These are phyloP conservation scores for Candida caryicola DNA, from an alignment of 805 yeast genomes.

Conservation along the genomic window DNA sequence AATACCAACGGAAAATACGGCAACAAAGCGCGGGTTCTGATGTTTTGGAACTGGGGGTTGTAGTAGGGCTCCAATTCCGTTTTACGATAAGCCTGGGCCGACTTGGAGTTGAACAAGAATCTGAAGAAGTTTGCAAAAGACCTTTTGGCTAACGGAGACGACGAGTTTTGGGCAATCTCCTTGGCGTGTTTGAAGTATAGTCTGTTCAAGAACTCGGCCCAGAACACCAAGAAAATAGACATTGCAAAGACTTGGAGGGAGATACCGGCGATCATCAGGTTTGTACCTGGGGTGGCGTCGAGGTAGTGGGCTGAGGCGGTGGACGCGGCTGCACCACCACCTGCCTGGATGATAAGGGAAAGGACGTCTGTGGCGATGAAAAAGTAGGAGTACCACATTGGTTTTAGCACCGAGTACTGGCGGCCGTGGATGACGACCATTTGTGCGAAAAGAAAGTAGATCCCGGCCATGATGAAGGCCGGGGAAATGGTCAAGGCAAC, in stretches of 20 bases:
- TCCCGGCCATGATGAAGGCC: slow-evolving; percentile 43
- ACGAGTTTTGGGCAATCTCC: slow-evolving; percentile 6
- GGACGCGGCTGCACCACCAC: slow-evolving; percentile 38
- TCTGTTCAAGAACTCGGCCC: slow-evolving; percentile 35
- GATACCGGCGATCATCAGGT: slow-evolving; percentile 39
- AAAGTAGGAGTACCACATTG: slow-evolving; percentile 44
- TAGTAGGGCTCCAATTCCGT: slow-evolving; percentile 28
- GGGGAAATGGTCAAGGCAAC: slow-evolving; percentile 39
- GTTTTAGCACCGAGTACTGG: slow-evolving; percentile 35
- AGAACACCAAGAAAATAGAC: slow-evolving; percentile 34
- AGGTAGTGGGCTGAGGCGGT: slow-evolving; percentile 21
- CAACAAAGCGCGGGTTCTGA: slow-evolving; percentile 27
- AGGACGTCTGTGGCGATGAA: slow-evolving; percentile 38
- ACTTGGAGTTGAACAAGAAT: slow-evolving; percentile 25
- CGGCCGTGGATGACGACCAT: slow-evolving; percentile 38
- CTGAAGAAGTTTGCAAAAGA: slow-evolving; percentile 25
- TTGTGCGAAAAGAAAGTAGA: slow-evolving; percentile 41
- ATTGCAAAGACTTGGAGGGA: slow-evolving; percentile 37
- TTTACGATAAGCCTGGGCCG: slow-evolving; percentile 20
- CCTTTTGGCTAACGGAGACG: slow-evolving; percentile 16
- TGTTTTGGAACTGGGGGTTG: slow-evolving; percentile 21
- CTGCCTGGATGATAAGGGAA: slow-evolving; percentile 39
- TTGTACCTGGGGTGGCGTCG: slow-evolving; percentile 30
- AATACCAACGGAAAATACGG: slow-evolving; percentile 34
- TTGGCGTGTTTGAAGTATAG: slow-evolving; percentile 26